Percentiles rank a stretch among this genome's conserved stretches.
These are phyloP conservation scores for Trichoderma hamatum DNA, from an alignment of 2,329 filamentous ascomycete species.

Conservation along the genomic window DNA sequence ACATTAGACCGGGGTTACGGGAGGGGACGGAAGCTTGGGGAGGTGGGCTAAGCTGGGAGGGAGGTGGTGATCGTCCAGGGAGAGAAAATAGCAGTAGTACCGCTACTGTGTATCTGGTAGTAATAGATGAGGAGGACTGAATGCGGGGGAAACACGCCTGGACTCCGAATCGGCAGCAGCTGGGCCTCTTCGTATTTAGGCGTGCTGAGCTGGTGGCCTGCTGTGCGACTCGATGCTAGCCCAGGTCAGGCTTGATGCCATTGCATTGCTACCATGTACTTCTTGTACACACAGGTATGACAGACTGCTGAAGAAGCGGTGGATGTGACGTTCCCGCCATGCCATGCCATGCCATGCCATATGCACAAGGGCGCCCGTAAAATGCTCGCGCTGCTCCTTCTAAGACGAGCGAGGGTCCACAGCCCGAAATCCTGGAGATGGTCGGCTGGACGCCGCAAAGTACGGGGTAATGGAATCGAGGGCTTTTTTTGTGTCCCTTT, in stretches of 20 bases:
- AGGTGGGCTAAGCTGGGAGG: conserved; percentile 25
- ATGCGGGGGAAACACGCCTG: conserved; percentile 20
- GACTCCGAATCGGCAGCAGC: conserved; percentile 15
- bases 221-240: neutral
- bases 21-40: conserved; percentile 28
- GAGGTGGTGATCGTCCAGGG: conserved; percentile 20
- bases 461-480: conserved; percentile 17
- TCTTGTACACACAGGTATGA: neutral
- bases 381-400: conserved; percentile 23
- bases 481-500: neutral
- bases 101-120: neutral
- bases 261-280: neutral
- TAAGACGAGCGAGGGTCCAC: conserved; percentile 22
- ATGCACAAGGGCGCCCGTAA: conserved; percentile 26
- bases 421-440: conserved; percentile 21
- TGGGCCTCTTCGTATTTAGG: neutral
- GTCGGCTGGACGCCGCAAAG: conserved; percentile 4
- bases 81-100: neutral
- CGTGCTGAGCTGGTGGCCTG: conserved; percentile 4
- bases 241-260: neutral
- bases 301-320: neutral
- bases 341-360: neutral
- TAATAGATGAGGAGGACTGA: conserved; percentile 4
- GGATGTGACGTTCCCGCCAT: conserved; percentile 18
- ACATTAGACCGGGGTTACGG: conserved; percentile 25